A percentile compares a stretch with the other conserved stretches of the same genome.
phyloP scores from a whole-genome alignment of 768 basidiomycete species.

The Ramaria rubella region DNA sequence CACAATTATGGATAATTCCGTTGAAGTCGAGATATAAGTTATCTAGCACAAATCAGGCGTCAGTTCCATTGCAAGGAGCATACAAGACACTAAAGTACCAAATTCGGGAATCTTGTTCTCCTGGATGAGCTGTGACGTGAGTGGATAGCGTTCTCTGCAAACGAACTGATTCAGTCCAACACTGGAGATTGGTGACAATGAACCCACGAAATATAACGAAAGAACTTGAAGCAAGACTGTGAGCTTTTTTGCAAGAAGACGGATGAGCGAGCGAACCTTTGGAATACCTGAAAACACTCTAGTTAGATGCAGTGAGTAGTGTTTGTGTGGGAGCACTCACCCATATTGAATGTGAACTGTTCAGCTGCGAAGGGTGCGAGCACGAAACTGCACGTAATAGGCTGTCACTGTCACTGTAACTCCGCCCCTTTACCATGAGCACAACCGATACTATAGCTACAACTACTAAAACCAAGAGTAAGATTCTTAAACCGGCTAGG shows the following conservation, averaged over 20 bases:
- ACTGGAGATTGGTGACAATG: not conserved
- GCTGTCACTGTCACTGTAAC: not conserved
- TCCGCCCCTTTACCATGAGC: constrained; percentile 4
- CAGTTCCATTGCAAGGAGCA: constrained; percentile 11
- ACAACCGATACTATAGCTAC: constrained; percentile 1
- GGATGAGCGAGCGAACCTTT: constrained; percentile 30
- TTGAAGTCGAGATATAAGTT: constrained; percentile 95
- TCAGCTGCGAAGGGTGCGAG: not conserved
- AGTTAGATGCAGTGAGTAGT: too few relatives aligned
- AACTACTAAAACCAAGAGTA: constrained; percentile 22
- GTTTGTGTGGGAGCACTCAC: too few relatives aligned
- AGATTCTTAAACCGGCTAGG: constrained; percentile 84
- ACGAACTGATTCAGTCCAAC: not conserved
- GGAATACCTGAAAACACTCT: constrained; percentile 35
- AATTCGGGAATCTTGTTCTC: constrained; percentile 99
- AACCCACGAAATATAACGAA: constrained; percentile 89
- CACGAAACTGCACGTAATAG: not conserved
- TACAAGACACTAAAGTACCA: constrained; percentile 41
- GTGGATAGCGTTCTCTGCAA: constrained; percentile 90
- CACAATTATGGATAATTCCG: constrained; percentile 83
- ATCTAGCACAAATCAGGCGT: constrained; percentile 36
- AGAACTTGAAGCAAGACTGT: constrained; percentile 58
- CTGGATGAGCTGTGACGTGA: constrained; percentile 95
- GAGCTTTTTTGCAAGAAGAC: not conserved
- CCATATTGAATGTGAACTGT: constrained; percentile 1